Conservation (phyloP, 371 early-diverging fungal species). For the Mucor lusitanicus region DNA sequence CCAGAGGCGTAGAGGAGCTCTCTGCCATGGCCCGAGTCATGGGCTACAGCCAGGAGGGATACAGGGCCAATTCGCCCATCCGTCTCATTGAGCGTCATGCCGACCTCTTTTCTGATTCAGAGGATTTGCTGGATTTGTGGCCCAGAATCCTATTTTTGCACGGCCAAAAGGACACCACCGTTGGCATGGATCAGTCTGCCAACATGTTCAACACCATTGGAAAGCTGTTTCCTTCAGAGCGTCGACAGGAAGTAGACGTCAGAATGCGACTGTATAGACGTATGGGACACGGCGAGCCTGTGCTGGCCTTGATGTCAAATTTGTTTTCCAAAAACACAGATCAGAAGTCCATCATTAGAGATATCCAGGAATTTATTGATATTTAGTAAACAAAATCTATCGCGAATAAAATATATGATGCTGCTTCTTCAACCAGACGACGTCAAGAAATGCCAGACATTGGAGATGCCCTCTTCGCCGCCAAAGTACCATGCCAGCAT, state of each 20-base stretch:
- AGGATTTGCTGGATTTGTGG: conserved; percentile 30
- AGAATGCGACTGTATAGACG: conserved; percentile 46
- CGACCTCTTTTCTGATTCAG: conserved; percentile 32
- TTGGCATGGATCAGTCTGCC: conserved; percentile 42
- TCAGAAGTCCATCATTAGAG: conserved; percentile 34
- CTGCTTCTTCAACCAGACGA: conserved; percentile 8
- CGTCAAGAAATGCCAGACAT: conserved; percentile 19
- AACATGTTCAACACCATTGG: conserved; percentile 46
- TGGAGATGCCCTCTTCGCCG: conserved; percentile 25
- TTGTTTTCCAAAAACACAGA: conserved; percentile 26
- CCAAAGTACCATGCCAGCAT: conserved; percentile 28
- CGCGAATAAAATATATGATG: background rate
- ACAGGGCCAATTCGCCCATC: conserved; percentile 40
- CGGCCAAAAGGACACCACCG: conserved; percentile 47
- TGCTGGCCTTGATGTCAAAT: conserved; percentile 44
- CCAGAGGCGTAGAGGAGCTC: conserved; percentile 71
- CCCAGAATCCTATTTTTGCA: conserved; percentile 50
- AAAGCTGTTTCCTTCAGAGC: conserved; percentile 34
- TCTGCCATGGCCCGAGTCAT: conserved; percentile 75
- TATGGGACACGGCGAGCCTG: conserved; percentile 46
- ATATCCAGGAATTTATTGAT: conserved; percentile 49
- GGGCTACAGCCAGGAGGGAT: conserved; percentile 45
- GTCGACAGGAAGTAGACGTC: conserved; percentile 45
- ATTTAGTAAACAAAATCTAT: background rate
- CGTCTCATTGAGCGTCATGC: conserved; percentile 28